Conservation (phyloP, 345 rosid genomes). For the Eucalyptus pauciflora region DNA sequence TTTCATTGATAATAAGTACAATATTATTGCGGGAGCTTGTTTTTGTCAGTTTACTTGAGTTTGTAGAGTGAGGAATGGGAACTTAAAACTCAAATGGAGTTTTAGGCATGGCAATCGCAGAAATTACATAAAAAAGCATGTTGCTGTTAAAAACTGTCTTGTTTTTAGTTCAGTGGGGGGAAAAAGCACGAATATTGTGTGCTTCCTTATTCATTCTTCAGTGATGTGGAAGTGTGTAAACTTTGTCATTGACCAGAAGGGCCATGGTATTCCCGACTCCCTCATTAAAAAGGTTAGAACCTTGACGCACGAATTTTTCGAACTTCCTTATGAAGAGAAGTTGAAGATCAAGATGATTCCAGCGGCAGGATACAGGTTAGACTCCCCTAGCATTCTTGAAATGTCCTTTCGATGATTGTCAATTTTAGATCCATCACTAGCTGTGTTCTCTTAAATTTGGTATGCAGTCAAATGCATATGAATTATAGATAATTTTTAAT, state of each 20-base stretch:
- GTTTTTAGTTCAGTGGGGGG: neutral
- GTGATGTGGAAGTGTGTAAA: neutral
- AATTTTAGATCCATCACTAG: neutral
- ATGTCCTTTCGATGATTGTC: neutral
- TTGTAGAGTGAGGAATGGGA: neutral
- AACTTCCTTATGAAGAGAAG: conserved; percentile 57
- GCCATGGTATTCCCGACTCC: conserved; percentile 61
- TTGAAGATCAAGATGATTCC: conserved; percentile 66
- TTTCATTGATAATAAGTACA: neutral
- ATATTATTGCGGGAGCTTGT: neutral
- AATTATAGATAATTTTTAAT: neutral
- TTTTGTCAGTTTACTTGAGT: neutral
- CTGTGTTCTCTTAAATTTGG: neutral
- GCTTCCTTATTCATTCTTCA: neutral
- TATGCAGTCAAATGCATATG: neutral
- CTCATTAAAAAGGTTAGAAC: conserved; percentile 38
- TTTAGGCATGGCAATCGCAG: neutral
- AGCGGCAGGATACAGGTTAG: conserved; percentile 71
- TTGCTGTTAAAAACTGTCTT: neutral
- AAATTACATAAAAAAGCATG: neutral
- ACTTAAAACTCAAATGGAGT: neutral
- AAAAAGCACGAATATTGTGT: neutral
- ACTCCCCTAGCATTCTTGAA: neutral
- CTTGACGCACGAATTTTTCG: conserved; percentile 36
- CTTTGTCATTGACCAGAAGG: conserved; percentile 37